Evolutionary conservation across 768 basidiomycete genomes (phyloP), one percentile per base, ranked within the genome.

Genomic region (Daedaleopsis sinensis): DNA sequence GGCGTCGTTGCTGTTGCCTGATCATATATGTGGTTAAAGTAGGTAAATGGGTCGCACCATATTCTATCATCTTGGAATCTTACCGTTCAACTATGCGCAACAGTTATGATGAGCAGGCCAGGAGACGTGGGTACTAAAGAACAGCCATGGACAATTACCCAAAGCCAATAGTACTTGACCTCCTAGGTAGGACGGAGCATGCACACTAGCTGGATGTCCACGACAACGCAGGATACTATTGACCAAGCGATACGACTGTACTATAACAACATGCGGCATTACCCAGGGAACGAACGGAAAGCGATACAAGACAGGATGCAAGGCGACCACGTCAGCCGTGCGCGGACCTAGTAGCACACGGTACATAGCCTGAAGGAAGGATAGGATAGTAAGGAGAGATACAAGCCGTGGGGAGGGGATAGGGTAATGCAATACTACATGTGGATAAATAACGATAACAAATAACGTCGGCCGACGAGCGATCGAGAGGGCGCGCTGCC

Each of bases 381-480:
- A 23, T 3, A 42, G 39, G 39, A 42, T 13, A 11, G 39, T 7
- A 42, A 42, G 39, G 39, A 49, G 47, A 23, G 47, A 49, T 49
- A 49, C 47, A 49, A 3, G 27, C 27, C 27, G 47, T 21, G 23
- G 12, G 7, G 47, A 15, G 47, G 11, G 23, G 47, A 24, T 8
- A 21, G 47, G 47, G 47, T 24, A 49, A 49, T 49, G 47, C 47
- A 15, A 49, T 24, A 49, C 47, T 24, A 49, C 47, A 24, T 49
- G 47, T 9, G 47, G 23, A 24, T 49, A 49, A 49, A 49, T 49
- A 49, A 21, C 47, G 47, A 49, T 49, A 49, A 49, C 47, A 49
- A 49, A 49, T 49, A 49, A 49, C 47, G 47, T 21, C 19, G 39
- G 11, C 39, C 39, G 18, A 12, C 39, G 39, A 42, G 39, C 13